Conservation (phyloP, 1,284 basidiomycete species). For the Kwoniella shivajii region DNA sequence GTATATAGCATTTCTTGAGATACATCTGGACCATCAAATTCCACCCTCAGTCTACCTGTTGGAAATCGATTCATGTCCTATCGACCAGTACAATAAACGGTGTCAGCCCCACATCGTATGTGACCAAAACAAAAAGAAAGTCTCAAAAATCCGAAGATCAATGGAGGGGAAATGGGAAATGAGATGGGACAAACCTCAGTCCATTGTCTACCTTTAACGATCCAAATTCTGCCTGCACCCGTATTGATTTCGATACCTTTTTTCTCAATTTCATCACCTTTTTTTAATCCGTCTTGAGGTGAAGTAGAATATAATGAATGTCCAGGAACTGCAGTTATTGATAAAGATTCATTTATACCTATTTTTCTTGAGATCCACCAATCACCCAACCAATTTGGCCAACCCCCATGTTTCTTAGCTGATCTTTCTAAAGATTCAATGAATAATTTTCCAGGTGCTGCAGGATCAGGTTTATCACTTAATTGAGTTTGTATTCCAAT, state of each 20-base stretch:
- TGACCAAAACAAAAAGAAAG: no score
- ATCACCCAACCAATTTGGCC: slow-evolving; percentile 50
- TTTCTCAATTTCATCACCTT: slow-evolving; percentile 31
- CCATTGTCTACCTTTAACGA: slow-evolving; percentile 82
- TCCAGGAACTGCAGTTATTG: slow-evolving; percentile 29
- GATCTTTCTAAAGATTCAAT: slow-evolving; percentile 41
- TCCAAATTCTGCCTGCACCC: slow-evolving; percentile 67
- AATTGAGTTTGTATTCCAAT: slow-evolving; percentile 22
- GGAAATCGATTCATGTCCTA: slow-evolving; percentile 85
- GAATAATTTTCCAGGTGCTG: slow-evolving; percentile 44
- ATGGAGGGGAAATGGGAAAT: not conserved
- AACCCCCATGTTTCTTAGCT: slow-evolving; percentile 47
- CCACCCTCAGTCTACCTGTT: slow-evolving; percentile 69
- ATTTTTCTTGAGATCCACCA: slow-evolving; percentile 38
- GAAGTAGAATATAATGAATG: slow-evolving; percentile 28
- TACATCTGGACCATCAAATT: slow-evolving; percentile 83
- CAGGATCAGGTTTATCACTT: slow-evolving; percentile 22
- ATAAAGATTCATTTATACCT: no score
- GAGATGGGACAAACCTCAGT: slow-evolving; percentile 69
- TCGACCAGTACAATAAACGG: not conserved
- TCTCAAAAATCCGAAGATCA: not conserved
- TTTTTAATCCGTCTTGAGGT: slow-evolving; percentile 40
- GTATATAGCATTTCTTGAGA: slow-evolving; percentile 65
- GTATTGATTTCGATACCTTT: slow-evolving; percentile 34
- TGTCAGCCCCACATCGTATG: not conserved